Evolutionary conservation across 257 asterid genomes (phyloP).

Genomic region (Petunia axillaris): DNA sequence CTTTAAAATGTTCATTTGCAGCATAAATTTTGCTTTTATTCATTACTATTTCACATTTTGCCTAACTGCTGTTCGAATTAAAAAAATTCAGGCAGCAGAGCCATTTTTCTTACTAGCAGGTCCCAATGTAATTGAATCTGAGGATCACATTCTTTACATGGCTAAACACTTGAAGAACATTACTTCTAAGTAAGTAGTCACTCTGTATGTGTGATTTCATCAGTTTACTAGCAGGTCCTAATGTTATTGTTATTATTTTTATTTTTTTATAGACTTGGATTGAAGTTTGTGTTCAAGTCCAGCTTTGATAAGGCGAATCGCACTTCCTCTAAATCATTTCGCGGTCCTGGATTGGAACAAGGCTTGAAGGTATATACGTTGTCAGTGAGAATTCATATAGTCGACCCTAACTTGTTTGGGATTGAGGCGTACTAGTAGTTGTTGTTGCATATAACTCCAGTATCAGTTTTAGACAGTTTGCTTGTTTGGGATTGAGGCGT

Average conservation of each 20-base stretch:
- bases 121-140: slow-evolving; percentile 92
- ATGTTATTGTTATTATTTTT: not conserved
- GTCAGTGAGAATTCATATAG: too few relatives aligned
- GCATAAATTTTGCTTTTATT: not conserved
- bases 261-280: slow-evolving; percentile 52
- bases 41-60: not conserved
- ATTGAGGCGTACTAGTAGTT: not conserved
- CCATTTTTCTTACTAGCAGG: slow-evolving; percentile 93
- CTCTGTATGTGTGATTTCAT: not conserved
- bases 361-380: slow-evolving; percentile 66
- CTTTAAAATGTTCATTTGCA: not conserved
- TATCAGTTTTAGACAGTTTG: not conserved
- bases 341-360: slow-evolving; percentile 82
- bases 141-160: slow-evolving; percentile 82
- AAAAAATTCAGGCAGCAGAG: slow-evolving; percentile 61
- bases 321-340: slow-evolving; percentile 84
- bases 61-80: too few relatives aligned
- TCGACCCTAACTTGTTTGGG: too few relatives aligned
- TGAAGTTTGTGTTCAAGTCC: slow-evolving; percentile 77
- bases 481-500: not conserved
- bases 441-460: not conserved
- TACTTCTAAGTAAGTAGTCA: slow-evolving; percentile 50
- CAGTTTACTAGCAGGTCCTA: not conserved
- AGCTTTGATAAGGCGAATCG: slow-evolving; percentile 93
- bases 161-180: slow-evolving; percentile 68